phyloP scores from a whole-genome alignment of 495 filamentous ascomycete species.

The Zalerion maritima region DNA sequence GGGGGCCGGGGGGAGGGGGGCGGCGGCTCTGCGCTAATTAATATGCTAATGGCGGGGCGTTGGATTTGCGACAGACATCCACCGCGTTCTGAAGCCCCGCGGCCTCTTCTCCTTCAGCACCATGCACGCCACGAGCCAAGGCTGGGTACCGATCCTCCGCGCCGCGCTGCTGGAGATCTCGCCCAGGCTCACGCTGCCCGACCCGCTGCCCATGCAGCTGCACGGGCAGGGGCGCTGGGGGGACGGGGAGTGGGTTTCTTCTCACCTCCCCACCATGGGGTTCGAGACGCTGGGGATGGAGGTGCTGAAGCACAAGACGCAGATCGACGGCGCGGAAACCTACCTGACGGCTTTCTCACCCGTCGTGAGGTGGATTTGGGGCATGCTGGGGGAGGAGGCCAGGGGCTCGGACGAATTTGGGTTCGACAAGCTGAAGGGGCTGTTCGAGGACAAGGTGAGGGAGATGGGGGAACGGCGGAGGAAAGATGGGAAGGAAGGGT shows the following conservation, averaged over 20 bases:
- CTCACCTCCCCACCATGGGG: no score
- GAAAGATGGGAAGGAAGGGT: conserved; percentile 20
- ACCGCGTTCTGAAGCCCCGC: conserved; percentile 23
- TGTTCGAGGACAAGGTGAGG: conserved; percentile 19
- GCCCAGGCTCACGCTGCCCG: conserved; percentile 21
- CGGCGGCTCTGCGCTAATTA: no score
- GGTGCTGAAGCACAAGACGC: conserved; percentile 18
- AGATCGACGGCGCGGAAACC: conserved; percentile 14
- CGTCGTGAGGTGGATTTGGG: conserved; percentile 24
- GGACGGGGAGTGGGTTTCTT: conserved; percentile 23
- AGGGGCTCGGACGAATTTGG: conserved; percentile 14
- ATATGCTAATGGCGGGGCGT: no score
- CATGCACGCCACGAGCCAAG: conserved; percentile 16
- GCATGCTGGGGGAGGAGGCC: conserved; percentile 23
- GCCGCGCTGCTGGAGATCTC: conserved; percentile 20
- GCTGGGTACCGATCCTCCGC: conserved; percentile 18
- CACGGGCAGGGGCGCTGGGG: conserved; percentile 19
- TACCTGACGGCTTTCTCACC: conserved; percentile 16
- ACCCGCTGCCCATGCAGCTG: conserved; percentile 13
- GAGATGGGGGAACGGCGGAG: no score
- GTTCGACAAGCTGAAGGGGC: conserved; percentile 17
- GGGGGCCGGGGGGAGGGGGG: no score
- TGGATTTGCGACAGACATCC: no score
- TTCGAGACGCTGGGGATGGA: conserved; percentile 16
- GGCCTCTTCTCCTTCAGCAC: conserved; percentile 25